A percentile compares a stretch with the other conserved stretches of the same genome.
Conservation (phyloP, 345 rosid genomes). For the Moricandia arvensis region DNA sequence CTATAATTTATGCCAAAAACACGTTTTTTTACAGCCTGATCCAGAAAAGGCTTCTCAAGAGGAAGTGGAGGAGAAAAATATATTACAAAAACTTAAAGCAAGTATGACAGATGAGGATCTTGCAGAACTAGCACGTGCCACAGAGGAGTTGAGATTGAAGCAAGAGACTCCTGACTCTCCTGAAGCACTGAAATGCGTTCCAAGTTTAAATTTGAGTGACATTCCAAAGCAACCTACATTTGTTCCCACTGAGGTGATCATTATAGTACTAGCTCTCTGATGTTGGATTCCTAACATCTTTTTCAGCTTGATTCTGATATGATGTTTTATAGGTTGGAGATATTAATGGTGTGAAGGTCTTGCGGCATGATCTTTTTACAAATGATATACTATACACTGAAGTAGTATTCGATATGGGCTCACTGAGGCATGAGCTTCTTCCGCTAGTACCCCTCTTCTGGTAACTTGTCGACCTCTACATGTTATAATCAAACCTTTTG, state of each 20-base stretch:
- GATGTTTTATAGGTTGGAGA: conserved; percentile 59
- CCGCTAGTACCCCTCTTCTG: conserved; percentile 89
- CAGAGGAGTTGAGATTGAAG: conserved; percentile 75
- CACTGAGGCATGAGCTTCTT: conserved; percentile 81
- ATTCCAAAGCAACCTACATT: conserved; percentile 80
- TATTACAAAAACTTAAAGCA: conserved; percentile 64
- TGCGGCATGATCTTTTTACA: conserved; percentile 89
- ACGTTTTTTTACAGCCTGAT: conserved; percentile 60
- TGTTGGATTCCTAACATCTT: conserved; percentile 24
- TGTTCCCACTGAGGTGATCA: conserved; percentile 72
- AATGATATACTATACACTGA: conserved; percentile 90
- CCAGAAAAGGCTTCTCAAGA: conserved; percentile 80
- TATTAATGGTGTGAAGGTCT: conserved; percentile 79
- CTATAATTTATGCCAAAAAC: no score
- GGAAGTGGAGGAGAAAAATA: conserved; percentile 77
- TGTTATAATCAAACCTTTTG: conserved; percentile 6
- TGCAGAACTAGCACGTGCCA: conserved; percentile 86
- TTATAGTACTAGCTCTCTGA: conserved; percentile 27
- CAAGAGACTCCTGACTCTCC: conserved; percentile 98
- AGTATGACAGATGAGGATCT: conserved; percentile 88
- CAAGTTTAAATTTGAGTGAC: conserved; percentile 69
- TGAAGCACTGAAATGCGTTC: conserved; percentile 79
- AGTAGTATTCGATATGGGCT: conserved; percentile 80
- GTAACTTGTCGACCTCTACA: conserved; percentile 46
- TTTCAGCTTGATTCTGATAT: conserved; percentile 1